Percentiles rank a stretch among this genome's conserved stretches.
Conservation (phyloP, 805 yeast species). For the Tanozyma kutaoensis region DNA sequence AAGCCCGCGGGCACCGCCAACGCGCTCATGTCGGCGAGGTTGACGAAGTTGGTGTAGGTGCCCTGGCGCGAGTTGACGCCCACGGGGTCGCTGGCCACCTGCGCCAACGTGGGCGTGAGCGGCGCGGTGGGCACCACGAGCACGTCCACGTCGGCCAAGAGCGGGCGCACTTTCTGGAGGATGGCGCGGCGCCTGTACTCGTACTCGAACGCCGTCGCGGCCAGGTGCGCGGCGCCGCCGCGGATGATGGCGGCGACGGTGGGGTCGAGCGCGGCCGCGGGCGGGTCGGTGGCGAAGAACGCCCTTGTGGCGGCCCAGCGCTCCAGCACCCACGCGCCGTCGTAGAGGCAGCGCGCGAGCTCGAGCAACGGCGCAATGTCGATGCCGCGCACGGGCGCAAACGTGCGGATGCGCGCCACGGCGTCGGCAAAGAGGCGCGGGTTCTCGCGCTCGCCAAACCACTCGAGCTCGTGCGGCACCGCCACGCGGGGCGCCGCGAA, state of each 20-base stretch:
- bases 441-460: constrained; percentile 77
- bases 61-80: constrained; percentile 83
- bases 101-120: constrained; percentile 69
- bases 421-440: constrained; percentile 55
- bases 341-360: constrained; percentile 79
- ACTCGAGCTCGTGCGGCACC: constrained; percentile 57
- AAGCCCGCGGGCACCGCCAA: constrained; percentile 87
- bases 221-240: constrained; percentile 67
- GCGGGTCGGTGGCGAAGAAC: constrained; percentile 59
- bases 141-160: constrained; percentile 54
- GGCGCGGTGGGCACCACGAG: constrained; percentile 91
- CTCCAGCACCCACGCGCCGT: constrained; percentile 99
- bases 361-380: constrained; percentile 70
- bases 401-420: constrained; percentile 18
- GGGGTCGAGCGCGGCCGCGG: constrained; percentile 64
- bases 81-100: constrained; percentile 67
- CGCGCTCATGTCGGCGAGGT: constrained; percentile 87
- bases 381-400: constrained; percentile 31
- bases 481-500: constrained; percentile 63
- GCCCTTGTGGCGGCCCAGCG: constrained; percentile 75
- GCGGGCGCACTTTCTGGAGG: constrained; percentile 44
- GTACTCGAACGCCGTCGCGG: constrained; percentile 70
- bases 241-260: constrained; percentile 65
- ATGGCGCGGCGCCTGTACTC: constrained; percentile 83
- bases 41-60: constrained; percentile 96